A percentile compares a stretch with the other conserved stretches of the same genome.
Evolutionary conservation across 1,284 basidiomycete species (phyloP).

Genomic region (Ustilago esculenta): DNA sequence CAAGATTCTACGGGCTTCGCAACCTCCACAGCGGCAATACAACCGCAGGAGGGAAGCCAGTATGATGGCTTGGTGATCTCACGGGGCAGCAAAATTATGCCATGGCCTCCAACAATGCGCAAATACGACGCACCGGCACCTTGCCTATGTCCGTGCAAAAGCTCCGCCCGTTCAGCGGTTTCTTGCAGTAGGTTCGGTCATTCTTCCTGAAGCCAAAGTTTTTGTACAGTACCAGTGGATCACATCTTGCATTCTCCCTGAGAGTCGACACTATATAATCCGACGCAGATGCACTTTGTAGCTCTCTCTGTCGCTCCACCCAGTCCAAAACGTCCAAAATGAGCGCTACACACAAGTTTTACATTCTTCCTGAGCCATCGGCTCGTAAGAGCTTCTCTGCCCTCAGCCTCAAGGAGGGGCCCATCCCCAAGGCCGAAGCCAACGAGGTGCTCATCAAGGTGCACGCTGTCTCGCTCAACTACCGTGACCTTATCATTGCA

Average conservation of each 20-base stretch:
- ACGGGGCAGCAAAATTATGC: not conserved
- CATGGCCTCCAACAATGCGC: not conserved
- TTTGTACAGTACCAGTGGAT: too few species aligned
- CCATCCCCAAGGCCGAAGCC: slow-evolving; percentile 47
- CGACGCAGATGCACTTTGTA: too few species aligned
- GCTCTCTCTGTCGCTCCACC: too few species aligned
- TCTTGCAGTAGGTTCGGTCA: too few species aligned
- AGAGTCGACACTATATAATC: too few species aligned
- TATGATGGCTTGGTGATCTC: not conserved
- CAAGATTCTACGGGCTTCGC: too few species aligned
- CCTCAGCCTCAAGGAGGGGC: slow-evolving; percentile 39
- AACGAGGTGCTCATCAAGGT: slow-evolving; percentile 63
- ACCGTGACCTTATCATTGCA: slow-evolving; percentile 58
- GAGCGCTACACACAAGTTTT: slow-evolving; percentile 38
- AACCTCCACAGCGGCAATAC: slow-evolving; percentile 21
- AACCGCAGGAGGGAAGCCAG: not conserved
- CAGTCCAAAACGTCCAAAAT: slow-evolving; percentile 4
- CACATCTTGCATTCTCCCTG: too few species aligned
- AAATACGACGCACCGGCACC: too few species aligned
- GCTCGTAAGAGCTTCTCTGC: slow-evolving; percentile 33
- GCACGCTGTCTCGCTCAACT: slow-evolving; percentile 68
- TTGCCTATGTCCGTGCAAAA: too few species aligned
- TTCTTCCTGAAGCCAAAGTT: too few species aligned
- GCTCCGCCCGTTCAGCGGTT: too few species aligned
- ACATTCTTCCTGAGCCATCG: slow-evolving; percentile 33